Conservation (phyloP, 2,329 filamentous ascomycete genomes). For the Fusarium sp. region DNA sequence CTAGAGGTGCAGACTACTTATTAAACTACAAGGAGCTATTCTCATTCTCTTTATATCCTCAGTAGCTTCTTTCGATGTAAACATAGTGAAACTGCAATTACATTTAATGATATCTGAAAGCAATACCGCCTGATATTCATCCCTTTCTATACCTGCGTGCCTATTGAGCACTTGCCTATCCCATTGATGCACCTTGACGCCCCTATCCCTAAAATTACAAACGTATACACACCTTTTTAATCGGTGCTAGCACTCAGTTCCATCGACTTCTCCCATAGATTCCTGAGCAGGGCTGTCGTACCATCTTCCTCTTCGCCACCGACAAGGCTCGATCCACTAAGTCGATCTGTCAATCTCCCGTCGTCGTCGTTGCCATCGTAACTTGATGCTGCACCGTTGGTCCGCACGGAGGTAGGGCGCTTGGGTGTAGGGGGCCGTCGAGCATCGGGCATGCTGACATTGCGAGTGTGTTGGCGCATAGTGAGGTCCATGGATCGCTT, state of each 20-base stretch:
- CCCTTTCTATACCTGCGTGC: slow-evolving; percentile 28
- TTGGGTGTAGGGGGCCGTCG: slow-evolving; percentile 50
- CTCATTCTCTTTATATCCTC: neutral
- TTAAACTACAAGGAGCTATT: slow-evolving; percentile 7
- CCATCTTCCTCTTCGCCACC: slow-evolving; percentile 65
- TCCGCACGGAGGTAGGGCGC: slow-evolving; percentile 54
- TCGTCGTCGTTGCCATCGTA: slow-evolving; percentile 63
- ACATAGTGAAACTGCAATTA: slow-evolving; percentile 4
- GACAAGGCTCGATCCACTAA: slow-evolving; percentile 64
- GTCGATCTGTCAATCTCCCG: slow-evolving; percentile 54
- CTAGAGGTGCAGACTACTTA: slow-evolving; percentile 15
- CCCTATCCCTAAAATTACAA: slow-evolving; percentile 23
- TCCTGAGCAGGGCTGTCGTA: slow-evolving; percentile 65
- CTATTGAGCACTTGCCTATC: slow-evolving; percentile 30
- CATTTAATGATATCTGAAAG: slow-evolving; percentile 15
- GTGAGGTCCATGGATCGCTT: slow-evolving; percentile 50
- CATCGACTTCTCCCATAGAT: slow-evolving; percentile 72
- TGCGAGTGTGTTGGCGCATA: slow-evolving; percentile 56
- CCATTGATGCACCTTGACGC: slow-evolving; percentile 23
- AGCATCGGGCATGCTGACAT: slow-evolving; percentile 55
- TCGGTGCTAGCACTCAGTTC: slow-evolving; percentile 66
- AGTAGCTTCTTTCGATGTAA: neutral
- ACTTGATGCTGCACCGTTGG: slow-evolving; percentile 58
- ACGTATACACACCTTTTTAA: slow-evolving; percentile 18
- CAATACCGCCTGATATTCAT: slow-evolving; percentile 15